phyloP scores from a whole-genome alignment of 176 grass and related monocot species.

The Dactylis glomerata region DNA sequence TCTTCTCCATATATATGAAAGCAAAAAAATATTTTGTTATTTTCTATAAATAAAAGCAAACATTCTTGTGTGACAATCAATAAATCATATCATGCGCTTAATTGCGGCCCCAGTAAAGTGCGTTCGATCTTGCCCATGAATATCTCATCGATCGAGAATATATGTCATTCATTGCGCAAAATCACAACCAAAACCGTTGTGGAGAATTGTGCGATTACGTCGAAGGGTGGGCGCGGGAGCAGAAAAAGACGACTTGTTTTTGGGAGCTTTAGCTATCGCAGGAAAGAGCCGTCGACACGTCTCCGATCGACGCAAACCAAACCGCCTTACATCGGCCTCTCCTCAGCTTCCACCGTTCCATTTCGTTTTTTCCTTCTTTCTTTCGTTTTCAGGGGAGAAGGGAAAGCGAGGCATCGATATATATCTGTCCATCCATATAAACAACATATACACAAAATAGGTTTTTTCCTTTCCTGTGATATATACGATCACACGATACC shows the following conservation, averaged over 20 bases:
- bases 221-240: background rate
- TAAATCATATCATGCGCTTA: too few species aligned
- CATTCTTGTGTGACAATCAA: background rate
- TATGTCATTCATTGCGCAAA: conserved; percentile 10
- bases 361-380: background rate
- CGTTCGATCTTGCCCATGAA: background rate
- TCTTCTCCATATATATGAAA: too few species aligned
- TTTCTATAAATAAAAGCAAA: background rate
- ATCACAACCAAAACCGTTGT: background rate
- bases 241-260: conserved; percentile 30
- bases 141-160: background rate
- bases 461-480: background rate
- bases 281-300: conserved; percentile 58
- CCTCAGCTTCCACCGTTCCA: conserved; percentile 18
- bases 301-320: conserved; percentile 43
- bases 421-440: background rate
- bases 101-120: background rate
- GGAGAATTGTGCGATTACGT: conserved; percentile 27
- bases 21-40: background rate
- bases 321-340: conserved; percentile 38
- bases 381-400: background rate
- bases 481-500: conserved; percentile 32
- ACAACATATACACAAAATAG: background rate
- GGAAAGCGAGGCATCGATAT: background rate
- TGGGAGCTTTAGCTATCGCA: conserved; percentile 32